These are phyloP conservation scores for Fusarium sp. DNA, from an alignment of 2,329 filamentous ascomycete genomes.

Conservation along the genomic window DNA sequence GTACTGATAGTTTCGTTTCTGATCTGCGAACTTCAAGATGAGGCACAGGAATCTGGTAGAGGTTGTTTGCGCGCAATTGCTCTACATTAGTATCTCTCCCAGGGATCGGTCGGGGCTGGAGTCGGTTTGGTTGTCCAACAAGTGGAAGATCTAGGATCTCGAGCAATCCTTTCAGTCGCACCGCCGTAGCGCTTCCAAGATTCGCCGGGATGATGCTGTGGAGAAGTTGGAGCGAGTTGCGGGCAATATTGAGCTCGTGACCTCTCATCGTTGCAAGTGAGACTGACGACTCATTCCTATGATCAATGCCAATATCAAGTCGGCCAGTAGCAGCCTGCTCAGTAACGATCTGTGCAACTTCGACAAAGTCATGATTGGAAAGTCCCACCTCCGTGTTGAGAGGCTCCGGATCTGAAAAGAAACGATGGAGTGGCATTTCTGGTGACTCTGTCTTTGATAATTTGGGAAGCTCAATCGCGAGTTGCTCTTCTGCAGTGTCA, in stretches of 20 bases:
- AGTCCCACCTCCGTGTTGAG: conserved; percentile 57
- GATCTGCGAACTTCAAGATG: conserved; percentile 78
- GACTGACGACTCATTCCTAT: conserved; percentile 26
- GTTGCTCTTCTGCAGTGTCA: conserved; percentile 57
- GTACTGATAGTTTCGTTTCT: conserved; percentile 75
- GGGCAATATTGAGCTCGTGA: conserved; percentile 57
- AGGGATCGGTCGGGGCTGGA: conserved; percentile 61
- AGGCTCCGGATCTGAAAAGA: conserved; percentile 70
- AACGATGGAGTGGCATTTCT: conserved; percentile 63
- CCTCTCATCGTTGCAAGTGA: conserved; percentile 50
- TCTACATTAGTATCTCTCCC: conserved; percentile 57
- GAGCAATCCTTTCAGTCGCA: conserved; percentile 60
- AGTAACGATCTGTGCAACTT: conserved; percentile 76
- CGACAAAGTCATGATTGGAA: conserved; percentile 70
- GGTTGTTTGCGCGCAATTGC: conserved; percentile 60
- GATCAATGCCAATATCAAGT: conserved; percentile 50
- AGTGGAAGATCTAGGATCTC: conserved; percentile 69
- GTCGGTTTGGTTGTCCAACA: conserved; percentile 61
- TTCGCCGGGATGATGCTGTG: conserved; percentile 57
- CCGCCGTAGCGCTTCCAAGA: conserved; percentile 54
- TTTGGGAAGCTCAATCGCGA: conserved; percentile 61
- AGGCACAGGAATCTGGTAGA: conserved; percentile 74
- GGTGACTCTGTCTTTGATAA: conserved; percentile 60
- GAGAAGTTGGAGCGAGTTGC: conserved; percentile 62
- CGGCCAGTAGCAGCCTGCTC: conserved; percentile 72